phyloP scores from a whole-genome alignment of 2,329 filamentous ascomycete genomes.

The Fusarium udum region DNA sequence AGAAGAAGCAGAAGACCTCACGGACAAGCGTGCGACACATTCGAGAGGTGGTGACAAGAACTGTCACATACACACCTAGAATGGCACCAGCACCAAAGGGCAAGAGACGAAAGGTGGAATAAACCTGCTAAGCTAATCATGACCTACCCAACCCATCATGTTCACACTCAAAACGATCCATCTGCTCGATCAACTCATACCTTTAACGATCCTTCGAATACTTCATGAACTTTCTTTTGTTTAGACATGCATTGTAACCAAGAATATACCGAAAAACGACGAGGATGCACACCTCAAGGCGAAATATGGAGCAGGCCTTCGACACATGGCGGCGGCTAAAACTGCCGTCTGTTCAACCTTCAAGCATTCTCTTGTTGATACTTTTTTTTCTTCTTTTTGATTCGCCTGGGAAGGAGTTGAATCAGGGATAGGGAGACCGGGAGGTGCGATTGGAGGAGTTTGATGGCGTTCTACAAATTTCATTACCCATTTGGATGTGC shows the following conservation, averaged over 20 bases:
- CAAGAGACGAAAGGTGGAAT: slow-evolving; percentile 81
- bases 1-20: slow-evolving; percentile 65
- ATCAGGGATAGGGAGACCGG: slow-evolving; percentile 27
- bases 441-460: slow-evolving; percentile 43
- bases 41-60: slow-evolving; percentile 91
- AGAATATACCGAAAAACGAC: slow-evolving; percentile 33
- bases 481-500: slow-evolving; percentile 36
- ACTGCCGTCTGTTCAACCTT: slow-evolving; percentile 22
- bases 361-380: slow-evolving; percentile 25
- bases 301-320: slow-evolving; percentile 24
- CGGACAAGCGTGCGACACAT: slow-evolving; percentile 75
- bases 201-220: slow-evolving; percentile 37
- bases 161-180: slow-evolving; percentile 12
- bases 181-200: slow-evolving; percentile 6
- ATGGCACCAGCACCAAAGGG: slow-evolving; percentile 92
- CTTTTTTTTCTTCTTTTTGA: slow-evolving; percentile 7
- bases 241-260: slow-evolving; percentile 37
- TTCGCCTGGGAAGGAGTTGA: slow-evolving; percentile 31
- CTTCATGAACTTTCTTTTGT: slow-evolving; percentile 42
- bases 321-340: slow-evolving; percentile 19
- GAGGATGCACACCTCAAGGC: slow-evolving; percentile 25
- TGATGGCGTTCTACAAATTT: slow-evolving; percentile 39
- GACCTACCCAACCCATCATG: not conserved
- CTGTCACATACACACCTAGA: slow-evolving; percentile 86
- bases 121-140: slow-evolving; percentile 16